Evolutionary conservation across 768 basidiomycete species (phyloP).

Genomic region (Suillus tomentosus): DNA sequence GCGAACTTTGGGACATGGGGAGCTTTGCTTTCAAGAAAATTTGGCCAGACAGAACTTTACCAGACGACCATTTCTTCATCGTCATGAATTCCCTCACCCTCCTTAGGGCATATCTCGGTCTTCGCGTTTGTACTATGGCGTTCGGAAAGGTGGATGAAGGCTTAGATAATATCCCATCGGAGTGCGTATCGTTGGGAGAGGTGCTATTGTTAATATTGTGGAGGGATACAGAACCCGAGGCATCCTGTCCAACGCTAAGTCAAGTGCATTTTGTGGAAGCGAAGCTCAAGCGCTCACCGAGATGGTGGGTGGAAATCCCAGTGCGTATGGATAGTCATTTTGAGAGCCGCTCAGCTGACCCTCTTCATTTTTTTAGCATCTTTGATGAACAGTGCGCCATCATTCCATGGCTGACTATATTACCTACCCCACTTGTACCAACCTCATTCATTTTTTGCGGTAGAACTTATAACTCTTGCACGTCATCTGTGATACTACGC

Average conservation of each 20-base stretch:
- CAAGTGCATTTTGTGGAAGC: neutral
- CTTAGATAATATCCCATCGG: neutral
- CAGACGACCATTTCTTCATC: neutral
- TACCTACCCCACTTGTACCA: neutral
- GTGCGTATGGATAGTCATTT: neutral
- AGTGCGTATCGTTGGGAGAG: neutral
- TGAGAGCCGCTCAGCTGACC: neutral
- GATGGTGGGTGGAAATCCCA: neutral
- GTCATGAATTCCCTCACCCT: neutral
- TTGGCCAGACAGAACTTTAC: neutral
- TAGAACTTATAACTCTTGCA: no score
- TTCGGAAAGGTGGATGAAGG: neutral
- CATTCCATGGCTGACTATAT: neutral
- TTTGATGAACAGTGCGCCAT: neutral
- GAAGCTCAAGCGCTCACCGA: constrained; percentile 4
- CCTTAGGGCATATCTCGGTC: neutral
- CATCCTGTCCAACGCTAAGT: neutral
- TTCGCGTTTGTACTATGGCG: neutral
- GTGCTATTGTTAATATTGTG: neutral
- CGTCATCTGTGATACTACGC: no score
- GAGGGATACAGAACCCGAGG: constrained; percentile 1
- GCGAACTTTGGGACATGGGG: neutral
- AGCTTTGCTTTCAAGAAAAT: neutral
- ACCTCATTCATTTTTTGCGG: no score
- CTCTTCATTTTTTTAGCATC: neutral